Evolutionary conservation across 2,329 filamentous ascomycete genomes (phyloP).

Genomic region (Xylaria sp.): DNA sequence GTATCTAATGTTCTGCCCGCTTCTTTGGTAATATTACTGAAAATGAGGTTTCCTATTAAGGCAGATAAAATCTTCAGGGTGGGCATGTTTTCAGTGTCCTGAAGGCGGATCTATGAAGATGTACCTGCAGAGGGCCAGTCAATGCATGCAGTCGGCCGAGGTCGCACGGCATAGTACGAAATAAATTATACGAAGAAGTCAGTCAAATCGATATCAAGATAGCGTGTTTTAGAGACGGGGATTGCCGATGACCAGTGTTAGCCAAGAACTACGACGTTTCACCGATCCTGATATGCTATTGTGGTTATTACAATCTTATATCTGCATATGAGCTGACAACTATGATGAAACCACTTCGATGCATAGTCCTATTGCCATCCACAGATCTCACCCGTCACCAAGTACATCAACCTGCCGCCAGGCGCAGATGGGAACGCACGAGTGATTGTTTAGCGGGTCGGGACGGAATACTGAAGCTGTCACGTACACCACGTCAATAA

Average conservation of each 20-base stretch:
- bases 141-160: slow-evolving; percentile 38
- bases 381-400: not conserved
- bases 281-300: slow-evolving; percentile 25
- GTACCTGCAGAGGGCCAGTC: slow-evolving; percentile 42
- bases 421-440: slow-evolving; percentile 27
- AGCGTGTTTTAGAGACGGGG: not conserved
- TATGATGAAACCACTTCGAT: not conserved
- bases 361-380: not conserved
- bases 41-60: not conserved
- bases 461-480: slow-evolving; percentile 11
- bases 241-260: slow-evolving; percentile 6
- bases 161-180: slow-evolving; percentile 42
- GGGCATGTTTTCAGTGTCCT: slow-evolving; percentile 10
- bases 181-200: slow-evolving; percentile 36
- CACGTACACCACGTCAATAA: slow-evolving; percentile 3
- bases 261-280: slow-evolving; percentile 24
- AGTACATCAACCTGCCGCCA: not conserved
- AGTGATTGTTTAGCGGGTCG: slow-evolving; percentile 17
- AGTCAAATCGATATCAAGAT: slow-evolving; percentile 7
- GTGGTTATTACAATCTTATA: slow-evolving; percentile 18
- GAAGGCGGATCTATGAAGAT: slow-evolving; percentile 25
- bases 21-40: slow-evolving; percentile 4
- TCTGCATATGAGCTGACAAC: slow-evolving; percentile 6
- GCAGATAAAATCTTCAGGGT: slow-evolving; percentile 1
- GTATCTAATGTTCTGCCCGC: not conserved